Evolutionary conservation across 768 basidiomycete species (phyloP).

Genomic region (Exidia glandulosa): DNA sequence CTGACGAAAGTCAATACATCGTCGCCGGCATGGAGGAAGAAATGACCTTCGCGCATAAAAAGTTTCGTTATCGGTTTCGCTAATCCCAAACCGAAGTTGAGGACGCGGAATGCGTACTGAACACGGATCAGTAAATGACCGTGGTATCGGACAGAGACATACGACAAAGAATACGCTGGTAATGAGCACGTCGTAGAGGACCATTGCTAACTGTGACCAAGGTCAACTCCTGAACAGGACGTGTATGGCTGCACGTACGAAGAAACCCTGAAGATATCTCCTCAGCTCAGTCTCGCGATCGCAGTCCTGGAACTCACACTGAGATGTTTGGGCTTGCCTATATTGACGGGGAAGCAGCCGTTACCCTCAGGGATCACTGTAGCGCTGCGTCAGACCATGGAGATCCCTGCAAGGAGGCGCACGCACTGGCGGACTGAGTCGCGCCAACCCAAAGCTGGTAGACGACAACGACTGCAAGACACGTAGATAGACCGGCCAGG

Average conservation of each 20-base stretch:
- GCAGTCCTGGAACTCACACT: background rate
- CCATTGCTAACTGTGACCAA: background rate
- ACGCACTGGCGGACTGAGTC: background rate
- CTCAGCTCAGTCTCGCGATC: background rate
- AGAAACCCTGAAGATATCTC: background rate
- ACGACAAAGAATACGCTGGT: background rate
- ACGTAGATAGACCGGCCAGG: background rate
- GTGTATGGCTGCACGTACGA: background rate
- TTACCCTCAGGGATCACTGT: background rate
- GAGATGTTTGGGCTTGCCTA: background rate
- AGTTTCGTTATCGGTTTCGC: background rate
- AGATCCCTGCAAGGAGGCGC: background rate
- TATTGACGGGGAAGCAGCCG: background rate
- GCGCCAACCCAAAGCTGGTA: background rate
- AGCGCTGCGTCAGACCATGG: background rate
- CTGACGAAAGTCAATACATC: background rate
- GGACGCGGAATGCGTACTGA: background rate
- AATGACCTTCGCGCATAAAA: background rate
- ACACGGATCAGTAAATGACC: too few species aligned
- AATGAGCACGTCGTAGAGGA: background rate
- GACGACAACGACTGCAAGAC: background rate
- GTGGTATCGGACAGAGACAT: background rate
- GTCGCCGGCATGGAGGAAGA: too few species aligned
- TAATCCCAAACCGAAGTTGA: background rate
- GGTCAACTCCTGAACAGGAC: background rate